Base-by-base conservation (phyloP, 345 rosid genomes). In the Pelargonium nanum region DNA sequence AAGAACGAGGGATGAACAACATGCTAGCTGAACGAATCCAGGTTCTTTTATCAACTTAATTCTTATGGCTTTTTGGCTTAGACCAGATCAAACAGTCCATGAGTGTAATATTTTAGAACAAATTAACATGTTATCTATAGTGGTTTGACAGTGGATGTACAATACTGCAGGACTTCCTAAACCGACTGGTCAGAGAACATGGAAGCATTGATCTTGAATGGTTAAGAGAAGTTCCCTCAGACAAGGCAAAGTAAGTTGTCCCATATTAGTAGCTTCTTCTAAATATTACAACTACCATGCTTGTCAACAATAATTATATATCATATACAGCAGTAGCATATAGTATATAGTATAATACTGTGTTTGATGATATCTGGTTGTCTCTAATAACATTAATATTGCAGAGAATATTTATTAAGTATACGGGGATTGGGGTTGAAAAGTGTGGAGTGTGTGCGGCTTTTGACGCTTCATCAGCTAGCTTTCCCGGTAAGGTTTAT, bases 361-460 rank as follows among this genome's bases (percentile, higher is more conserved):
- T 24, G 28, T 9, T 52, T 3, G 15, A 20, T 21, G 13, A 26
- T 53, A 30, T 52, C 48, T 0, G 21, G 25, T 28, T n/a, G n/a
- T n/a, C n/a, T n/a, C n/a, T n/a, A n/a, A n/a, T n/a, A n/a, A n/a
- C 16, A 68, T 66, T 73, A 32, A 59, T 61, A 20, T 60, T 77
- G 80, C 73, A 90, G 97, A 70, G 94, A 90, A 45, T 94, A 81
- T 74, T 84, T 94, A 56, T 78, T 94, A 61, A 90, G 97, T 74
- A 62, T 90, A 55, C 69, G 79, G 22, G 99, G 99, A 51, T 60
- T 94, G 59, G 99, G 99, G 23, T 75, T 94, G 44, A 94, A 94
- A 77, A 94, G 99, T 16, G 99, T 94, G 45, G 99, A 94, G 72
- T 94, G 99, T 59, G 99, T 94, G 67, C 83, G 97, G 66, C 96